Percentiles rank a stretch among this genome's conserved stretches.
phyloP scores from a whole-genome alignment of 129 eudicot species.

The Logfia minima region DNA sequence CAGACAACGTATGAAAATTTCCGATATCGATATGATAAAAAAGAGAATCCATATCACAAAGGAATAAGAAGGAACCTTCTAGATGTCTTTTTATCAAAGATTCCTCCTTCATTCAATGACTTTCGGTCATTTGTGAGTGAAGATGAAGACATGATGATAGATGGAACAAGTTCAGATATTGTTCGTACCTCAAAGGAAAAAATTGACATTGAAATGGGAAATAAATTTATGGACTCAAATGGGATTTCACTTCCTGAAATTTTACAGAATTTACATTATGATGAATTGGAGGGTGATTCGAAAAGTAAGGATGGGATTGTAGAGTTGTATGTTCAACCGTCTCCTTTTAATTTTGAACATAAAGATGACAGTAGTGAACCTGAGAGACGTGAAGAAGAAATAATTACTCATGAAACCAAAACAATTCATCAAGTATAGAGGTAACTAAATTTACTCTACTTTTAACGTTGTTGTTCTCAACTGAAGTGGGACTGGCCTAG shows the following conservation, averaged over 20 bases:
- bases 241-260: constrained; percentile 78
- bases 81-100: constrained; percentile 69
- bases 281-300: constrained; percentile 55
- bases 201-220: constrained; percentile 76
- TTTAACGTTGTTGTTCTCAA: not conserved
- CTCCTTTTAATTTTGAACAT: constrained; percentile 44
- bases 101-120: constrained; percentile 63
- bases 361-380: constrained; percentile 33
- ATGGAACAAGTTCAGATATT: constrained; percentile 31
- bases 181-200: constrained; percentile 60
- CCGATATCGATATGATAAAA: constrained; percentile 75
- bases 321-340: constrained; percentile 29
- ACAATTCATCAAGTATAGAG: constrained; percentile 34
- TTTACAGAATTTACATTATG: constrained; percentile 63
- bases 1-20: constrained; percentile 97
- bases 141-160: constrained; percentile 44
- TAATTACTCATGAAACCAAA: constrained; percentile 32
- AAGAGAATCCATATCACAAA: constrained; percentile 83
- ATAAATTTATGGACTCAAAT: constrained; percentile 38
- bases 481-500: not conserved
- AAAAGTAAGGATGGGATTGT: constrained; percentile 45
- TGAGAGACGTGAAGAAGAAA: constrained; percentile 35
- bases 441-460: constrained; percentile 17
- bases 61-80: constrained; percentile 61
- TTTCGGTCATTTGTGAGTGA: constrained; percentile 58